Evolutionary conservation across 202 grass and related monocot species (phyloP).

Genomic region (Miscanthus sacchariflorus): DNA sequence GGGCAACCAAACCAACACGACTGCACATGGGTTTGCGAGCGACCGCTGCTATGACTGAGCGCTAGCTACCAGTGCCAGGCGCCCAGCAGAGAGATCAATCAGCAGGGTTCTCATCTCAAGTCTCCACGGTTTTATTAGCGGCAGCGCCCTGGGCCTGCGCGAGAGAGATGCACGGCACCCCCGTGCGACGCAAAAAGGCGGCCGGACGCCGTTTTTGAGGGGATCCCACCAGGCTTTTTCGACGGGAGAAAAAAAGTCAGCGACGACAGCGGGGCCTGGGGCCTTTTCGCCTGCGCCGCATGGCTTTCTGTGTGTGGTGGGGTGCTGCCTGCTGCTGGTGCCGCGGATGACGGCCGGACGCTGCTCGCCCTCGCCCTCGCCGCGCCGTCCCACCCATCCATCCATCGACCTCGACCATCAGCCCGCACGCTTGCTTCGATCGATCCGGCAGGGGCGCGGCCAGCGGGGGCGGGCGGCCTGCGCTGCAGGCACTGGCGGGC

Average conservation of each 20-base stretch:
- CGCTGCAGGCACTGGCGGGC: neutral
- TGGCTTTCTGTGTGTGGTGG: constrained; percentile 5
- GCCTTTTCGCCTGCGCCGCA: constrained; percentile 15
- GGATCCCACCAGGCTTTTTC: constrained; percentile 13
- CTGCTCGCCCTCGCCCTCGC: neutral
- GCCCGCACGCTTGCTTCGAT: neutral
- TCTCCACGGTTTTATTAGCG: no score
- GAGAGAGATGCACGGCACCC: neutral
- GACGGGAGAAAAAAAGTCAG: neutral
- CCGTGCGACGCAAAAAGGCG: neutral
- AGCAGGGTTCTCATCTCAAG: no score
- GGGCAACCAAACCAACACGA: neutral
- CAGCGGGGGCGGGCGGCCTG: neutral
- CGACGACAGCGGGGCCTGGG: constrained; percentile 2
- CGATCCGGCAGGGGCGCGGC: neutral
- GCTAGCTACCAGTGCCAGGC: neutral
- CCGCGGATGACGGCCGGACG: neutral
- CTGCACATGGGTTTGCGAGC: neutral
- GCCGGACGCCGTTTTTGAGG: constrained; percentile 9
- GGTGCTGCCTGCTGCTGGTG: neutral
- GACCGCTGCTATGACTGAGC: neutral
- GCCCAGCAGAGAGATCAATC: no score
- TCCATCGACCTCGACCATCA: constrained; percentile 3
- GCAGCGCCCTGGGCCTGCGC: neutral
- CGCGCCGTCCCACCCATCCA: neutral